A percentile compares a stretch with the other conserved stretches of the same genome.
Conservation (phyloP, 2,329 filamentous ascomycete species). For the Cercospora brassicicola region DNA sequence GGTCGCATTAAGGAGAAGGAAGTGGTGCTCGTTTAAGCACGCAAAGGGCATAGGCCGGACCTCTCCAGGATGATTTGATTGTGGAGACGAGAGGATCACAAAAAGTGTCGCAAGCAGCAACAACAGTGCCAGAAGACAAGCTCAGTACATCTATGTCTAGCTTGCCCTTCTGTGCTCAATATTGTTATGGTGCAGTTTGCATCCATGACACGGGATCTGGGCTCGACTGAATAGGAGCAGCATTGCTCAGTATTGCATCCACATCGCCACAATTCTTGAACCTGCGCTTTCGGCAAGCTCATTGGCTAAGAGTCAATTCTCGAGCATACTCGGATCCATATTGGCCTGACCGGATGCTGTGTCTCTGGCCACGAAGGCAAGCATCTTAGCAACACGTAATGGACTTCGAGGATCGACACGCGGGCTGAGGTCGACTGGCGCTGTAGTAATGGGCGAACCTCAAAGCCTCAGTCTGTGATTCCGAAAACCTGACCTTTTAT, state of each 20-base stretch:
- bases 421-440: background rate
- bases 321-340: background rate
- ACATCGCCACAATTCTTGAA: background rate
- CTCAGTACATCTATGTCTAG: background rate
- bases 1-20: background rate
- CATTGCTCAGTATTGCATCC: background rate
- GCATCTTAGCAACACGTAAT: background rate
- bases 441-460: background rate
- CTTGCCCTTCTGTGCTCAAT: background rate
- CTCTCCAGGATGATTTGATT: background rate
- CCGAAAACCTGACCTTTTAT: background rate
- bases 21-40: background rate
- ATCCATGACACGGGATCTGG: background rate
- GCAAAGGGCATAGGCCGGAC: background rate
- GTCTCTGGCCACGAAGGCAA: background rate
- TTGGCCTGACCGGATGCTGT: background rate
- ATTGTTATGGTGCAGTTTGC: background rate
- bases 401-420: too few species aligned
- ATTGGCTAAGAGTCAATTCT: background rate
- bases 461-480: background rate
- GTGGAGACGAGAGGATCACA: background rate
- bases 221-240: background rate
- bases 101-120: background rate
- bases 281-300: background rate
- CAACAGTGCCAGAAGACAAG: background rate